These are phyloP conservation scores for Leptosphaerulina australis DNA, from an alignment of 2,329 filamentous ascomycete genomes.

Conservation along the genomic window DNA sequence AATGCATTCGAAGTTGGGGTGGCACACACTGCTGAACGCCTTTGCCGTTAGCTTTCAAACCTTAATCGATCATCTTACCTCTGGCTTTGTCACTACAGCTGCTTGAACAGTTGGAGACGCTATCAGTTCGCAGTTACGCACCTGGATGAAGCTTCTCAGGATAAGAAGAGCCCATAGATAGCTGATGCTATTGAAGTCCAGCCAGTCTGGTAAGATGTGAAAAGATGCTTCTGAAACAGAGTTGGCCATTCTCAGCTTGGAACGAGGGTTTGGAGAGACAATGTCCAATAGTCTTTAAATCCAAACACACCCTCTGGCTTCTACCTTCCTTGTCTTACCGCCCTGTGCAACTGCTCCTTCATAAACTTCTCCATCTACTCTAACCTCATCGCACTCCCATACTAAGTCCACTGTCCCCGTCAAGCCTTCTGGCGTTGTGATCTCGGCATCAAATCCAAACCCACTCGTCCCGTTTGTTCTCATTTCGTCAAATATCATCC, in stretches of 20 bases:
- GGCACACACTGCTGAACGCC: background rate
- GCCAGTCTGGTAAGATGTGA: no score
- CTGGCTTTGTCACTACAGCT: no score
- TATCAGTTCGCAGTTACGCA: no score
- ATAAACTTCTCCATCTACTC: slow-evolving; percentile 2
- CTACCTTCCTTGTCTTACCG: background rate
- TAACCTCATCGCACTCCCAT: background rate
- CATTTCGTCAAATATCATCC: background rate
- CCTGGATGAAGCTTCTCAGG: no score
- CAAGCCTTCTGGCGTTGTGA: background rate
- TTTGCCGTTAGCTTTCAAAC: background rate
- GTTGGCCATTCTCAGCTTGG: no score
- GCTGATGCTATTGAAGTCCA: no score
- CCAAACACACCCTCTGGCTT: background rate
- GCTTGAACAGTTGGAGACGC: no score
- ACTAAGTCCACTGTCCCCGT: background rate
- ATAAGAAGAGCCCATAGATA: no score
- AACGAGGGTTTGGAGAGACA: no score
- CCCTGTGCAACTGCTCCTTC: background rate
- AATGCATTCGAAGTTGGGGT: background rate
- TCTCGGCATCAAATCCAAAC: background rate
- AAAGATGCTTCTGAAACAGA: no score
- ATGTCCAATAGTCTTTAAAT: no score
- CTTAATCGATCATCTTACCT: background rate
- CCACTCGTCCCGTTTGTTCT: background rate